Evolutionary conservation across 768 basidiomycete genomes (phyloP).

Genomic region (Mycena crocata): DNA sequence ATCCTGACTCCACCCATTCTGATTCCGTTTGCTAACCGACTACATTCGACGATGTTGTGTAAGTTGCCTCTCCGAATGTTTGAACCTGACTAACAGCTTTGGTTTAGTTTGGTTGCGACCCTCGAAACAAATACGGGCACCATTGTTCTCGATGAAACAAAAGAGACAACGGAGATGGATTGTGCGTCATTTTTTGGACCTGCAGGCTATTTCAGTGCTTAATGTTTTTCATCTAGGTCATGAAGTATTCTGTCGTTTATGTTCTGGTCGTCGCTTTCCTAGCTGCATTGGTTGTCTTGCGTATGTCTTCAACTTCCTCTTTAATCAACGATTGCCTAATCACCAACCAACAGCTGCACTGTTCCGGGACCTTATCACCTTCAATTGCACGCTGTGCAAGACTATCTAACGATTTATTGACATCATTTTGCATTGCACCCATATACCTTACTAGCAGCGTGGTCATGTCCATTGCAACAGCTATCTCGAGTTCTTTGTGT

Average conservation of each 20-base stretch:
- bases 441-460: slow-evolving; percentile 35
- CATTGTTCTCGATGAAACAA: slow-evolving; percentile 94
- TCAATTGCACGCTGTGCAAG: slow-evolving; percentile 87
- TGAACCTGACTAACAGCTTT: slow-evolving; percentile 13
- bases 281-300: slow-evolving; percentile 84
- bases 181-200: slow-evolving; percentile 52
- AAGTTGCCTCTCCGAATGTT: slow-evolving; percentile 46
- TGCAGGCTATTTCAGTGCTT: slow-evolving; percentile 17
- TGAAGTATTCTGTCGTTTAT: slow-evolving; percentile 91
- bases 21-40: slow-evolving; percentile 87
- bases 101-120: slow-evolving; percentile 91
- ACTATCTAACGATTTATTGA: slow-evolving; percentile 77
- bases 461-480: slow-evolving; percentile 26
- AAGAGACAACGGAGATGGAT: slow-evolving; percentile 94
- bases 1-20: slow-evolving; percentile 87
- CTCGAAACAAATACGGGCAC: slow-evolving; percentile 92
- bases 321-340: slow-evolving; percentile 28
- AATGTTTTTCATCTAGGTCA: slow-evolving; percentile 56
- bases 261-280: slow-evolving; percentile 78
- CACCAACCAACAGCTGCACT: slow-evolving; percentile 77
- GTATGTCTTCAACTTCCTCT: slow-evolving; percentile 66
- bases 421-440: slow-evolving; percentile 36
- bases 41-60: slow-evolving; percentile 96
- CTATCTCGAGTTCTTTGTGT: slow-evolving; percentile 32
- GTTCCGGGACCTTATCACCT: slow-evolving; percentile 83